Evolutionary conservation across 345 rosid species (phyloP).

Genomic region (Excoecaria agallocha): DNA sequence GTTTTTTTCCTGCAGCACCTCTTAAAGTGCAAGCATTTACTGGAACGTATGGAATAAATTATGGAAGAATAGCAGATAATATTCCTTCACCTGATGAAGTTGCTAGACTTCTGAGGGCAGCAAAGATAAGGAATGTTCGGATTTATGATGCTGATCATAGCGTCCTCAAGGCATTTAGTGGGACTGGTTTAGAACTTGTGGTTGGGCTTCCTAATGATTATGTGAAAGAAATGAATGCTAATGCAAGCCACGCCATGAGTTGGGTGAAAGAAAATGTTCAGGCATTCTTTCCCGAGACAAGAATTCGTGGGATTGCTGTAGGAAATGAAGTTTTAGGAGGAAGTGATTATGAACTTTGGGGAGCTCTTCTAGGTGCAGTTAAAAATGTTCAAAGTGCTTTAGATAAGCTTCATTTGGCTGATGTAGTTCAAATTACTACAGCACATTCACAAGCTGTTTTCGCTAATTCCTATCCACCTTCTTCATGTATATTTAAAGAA

Average conservation of each 20-base stretch:
- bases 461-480: conserved; percentile 79
- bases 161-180: conserved; percentile 86
- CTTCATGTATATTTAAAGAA: conserved; percentile 71
- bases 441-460: conserved; percentile 96
- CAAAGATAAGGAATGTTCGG: conserved; percentile 83
- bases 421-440: conserved; percentile 75
- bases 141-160: conserved; percentile 82
- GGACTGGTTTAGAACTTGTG: conserved; percentile 80
- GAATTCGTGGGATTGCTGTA: conserved; percentile 78
- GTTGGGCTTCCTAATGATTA: conserved; percentile 76
- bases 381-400: conserved; percentile 73
- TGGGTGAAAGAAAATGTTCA: conserved; percentile 92
- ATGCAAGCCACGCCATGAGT: conserved; percentile 62
- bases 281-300: conserved; percentile 76
- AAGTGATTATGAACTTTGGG: conserved; percentile 51
- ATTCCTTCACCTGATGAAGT: conserved; percentile 91
- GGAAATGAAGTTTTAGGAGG: conserved; percentile 93
- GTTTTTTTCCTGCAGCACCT: conserved; percentile 36
- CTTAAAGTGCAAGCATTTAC: conserved; percentile 53
- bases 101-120: conserved; percentile 64
- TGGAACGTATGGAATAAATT: conserved; percentile 93
- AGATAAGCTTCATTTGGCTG: conserved; percentile 50
- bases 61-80: conserved; percentile 92
- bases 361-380: conserved; percentile 67
- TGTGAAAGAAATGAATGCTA: conserved; percentile 67